phyloP scores from a whole-genome alignment of 257 asterid species.

The Capsicum chinense region DNA sequence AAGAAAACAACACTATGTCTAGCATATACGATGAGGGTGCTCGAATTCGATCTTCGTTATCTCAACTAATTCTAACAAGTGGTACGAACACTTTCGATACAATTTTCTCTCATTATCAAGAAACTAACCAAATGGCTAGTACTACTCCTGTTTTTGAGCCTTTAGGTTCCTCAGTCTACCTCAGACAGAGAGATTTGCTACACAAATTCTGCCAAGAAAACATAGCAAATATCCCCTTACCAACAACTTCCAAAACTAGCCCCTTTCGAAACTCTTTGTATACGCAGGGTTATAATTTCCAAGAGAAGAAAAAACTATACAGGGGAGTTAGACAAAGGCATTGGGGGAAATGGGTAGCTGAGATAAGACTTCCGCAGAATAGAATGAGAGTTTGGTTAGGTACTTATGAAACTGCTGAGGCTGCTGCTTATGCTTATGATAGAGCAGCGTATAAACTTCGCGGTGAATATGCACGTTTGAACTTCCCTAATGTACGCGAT shows the following conservation, averaged over 20 bases:
- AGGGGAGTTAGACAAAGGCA: slow-evolving; percentile 98
- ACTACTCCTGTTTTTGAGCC: slow-evolving; percentile 45
- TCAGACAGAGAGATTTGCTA: slow-evolving; percentile 64
- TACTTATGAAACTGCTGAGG: slow-evolving; percentile 89
- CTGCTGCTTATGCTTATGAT: slow-evolving; percentile 96
- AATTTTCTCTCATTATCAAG: slow-evolving; percentile 66
- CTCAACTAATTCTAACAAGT: slow-evolving; percentile 65
- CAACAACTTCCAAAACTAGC: slow-evolving; percentile 23
- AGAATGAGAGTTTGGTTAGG: slow-evolving; percentile 94
- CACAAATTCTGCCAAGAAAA: slow-evolving; percentile 55
- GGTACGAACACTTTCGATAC: slow-evolving; percentile 79
- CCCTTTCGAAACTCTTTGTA: slow-evolving; percentile 38
- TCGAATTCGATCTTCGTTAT: slow-evolving; percentile 56
- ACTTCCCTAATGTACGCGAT: slow-evolving; percentile 75
- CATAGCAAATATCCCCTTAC: slow-evolving; percentile 29
- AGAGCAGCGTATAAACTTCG: slow-evolving; percentile 94
- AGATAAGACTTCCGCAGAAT: slow-evolving; percentile 89
- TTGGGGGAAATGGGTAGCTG: slow-evolving; percentile 99
- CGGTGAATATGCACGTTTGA: slow-evolving; percentile 87
- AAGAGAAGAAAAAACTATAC: slow-evolving; percentile 78
- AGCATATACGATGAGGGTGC: slow-evolving; percentile 38
- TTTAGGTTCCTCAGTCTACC: slow-evolving; percentile 75
- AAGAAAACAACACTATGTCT: slow-evolving; percentile 38
- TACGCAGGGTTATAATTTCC: slow-evolving; percentile 43
- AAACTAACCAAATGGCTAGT: slow-evolving; percentile 22